A percentile compares a stretch with the other conserved stretches of the same genome.
Conservation (phyloP, 2,329 filamentous ascomycete genomes). For the Aphanoascus verrucosus region DNA sequence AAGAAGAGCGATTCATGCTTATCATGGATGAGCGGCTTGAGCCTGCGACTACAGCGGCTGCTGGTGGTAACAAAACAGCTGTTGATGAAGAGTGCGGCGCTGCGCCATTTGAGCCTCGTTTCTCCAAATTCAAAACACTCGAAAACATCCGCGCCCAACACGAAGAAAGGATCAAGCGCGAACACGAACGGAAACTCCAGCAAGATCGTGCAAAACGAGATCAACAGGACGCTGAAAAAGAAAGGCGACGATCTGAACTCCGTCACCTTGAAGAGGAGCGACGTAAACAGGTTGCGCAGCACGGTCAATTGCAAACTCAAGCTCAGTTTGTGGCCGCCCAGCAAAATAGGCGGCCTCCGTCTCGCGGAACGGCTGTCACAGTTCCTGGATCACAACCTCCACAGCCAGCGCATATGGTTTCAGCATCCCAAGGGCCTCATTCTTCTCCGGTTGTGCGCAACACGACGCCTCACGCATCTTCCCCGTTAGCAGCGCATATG, state of each 20-base stretch:
- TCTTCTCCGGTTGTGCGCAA: conserved; percentile 40
- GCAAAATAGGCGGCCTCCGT: conserved; percentile 44
- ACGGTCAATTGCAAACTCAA: conserved; percentile 39
- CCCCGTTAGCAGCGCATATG: conserved; percentile 33
- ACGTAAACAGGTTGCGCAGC: conserved; percentile 35
- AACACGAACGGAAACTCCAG: conserved; percentile 39
- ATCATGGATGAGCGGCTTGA: conserved; percentile 74
- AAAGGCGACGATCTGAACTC: conserved; percentile 37
- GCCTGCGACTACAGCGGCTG: conserved; percentile 46
- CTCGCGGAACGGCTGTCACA: conserved; percentile 31
- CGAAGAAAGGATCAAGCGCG: conserved; percentile 52
- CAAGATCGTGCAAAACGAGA: conserved; percentile 41
- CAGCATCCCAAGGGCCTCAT: conserved; percentile 32
- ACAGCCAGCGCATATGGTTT: conserved; percentile 27
- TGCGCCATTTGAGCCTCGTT: conserved; percentile 70
- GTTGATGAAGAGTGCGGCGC: conserved; percentile 63
- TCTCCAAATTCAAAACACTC: conserved; percentile 85
- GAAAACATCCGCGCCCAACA: conserved; percentile 72
- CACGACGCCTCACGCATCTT: conserved; percentile 39
- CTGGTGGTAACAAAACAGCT: conserved; percentile 49
- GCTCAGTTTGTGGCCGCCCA: conserved; percentile 22
- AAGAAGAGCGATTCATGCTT: conserved; percentile 85
- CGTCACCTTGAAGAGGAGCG: conserved; percentile 37
- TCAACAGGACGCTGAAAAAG: conserved; percentile 39
- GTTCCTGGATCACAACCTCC: conserved; percentile 20